phyloP scores from a whole-genome alignment of 306 rosid genomes.

The Cucumis hystrix region DNA sequence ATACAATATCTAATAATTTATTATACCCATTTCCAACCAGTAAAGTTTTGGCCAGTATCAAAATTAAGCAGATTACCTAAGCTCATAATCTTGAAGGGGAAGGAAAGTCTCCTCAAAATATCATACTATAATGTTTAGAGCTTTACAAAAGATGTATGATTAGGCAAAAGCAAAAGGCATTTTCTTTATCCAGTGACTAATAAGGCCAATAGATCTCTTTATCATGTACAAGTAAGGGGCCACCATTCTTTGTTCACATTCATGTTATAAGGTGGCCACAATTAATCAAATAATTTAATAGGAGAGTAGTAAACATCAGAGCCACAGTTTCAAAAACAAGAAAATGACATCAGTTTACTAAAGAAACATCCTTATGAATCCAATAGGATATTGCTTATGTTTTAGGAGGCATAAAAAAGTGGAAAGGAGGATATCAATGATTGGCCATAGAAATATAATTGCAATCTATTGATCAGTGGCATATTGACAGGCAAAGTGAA shows the following conservation, averaged over 20 bases:
- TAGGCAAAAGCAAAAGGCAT: conserved; percentile 10
- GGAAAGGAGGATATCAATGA: conserved; percentile 25
- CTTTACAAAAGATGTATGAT: conserved; percentile 12
- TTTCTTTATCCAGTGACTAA: conserved; percentile 12
- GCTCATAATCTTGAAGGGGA: conserved; percentile 7
- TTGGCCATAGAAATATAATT: conserved; percentile 29
- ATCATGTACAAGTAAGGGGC: conserved; percentile 17
- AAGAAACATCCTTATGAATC: conserved; percentile 45
- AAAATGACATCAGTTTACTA: conserved; percentile 28
- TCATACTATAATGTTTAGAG: conserved; percentile 2
- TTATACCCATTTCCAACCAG: neutral
- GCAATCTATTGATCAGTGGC: conserved; percentile 19
- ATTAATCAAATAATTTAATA: conserved; percentile 23
- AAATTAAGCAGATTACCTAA: neutral
- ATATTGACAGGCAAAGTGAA: conserved; percentile 11
- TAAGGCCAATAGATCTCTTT: conserved; percentile 11
- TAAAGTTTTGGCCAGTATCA: neutral
- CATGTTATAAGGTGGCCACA: conserved; percentile 16
- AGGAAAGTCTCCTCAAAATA: conserved; percentile 5
- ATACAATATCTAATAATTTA: neutral
- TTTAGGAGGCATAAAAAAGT: conserved; percentile 38
- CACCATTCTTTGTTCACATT: conserved; percentile 21
- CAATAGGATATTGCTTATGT: conserved; percentile 34
- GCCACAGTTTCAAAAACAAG: conserved; percentile 24
- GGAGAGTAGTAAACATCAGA: conserved; percentile 36